Conservation (phyloP, 257 asterid genomes). For the Fraxinus anomala region DNA sequence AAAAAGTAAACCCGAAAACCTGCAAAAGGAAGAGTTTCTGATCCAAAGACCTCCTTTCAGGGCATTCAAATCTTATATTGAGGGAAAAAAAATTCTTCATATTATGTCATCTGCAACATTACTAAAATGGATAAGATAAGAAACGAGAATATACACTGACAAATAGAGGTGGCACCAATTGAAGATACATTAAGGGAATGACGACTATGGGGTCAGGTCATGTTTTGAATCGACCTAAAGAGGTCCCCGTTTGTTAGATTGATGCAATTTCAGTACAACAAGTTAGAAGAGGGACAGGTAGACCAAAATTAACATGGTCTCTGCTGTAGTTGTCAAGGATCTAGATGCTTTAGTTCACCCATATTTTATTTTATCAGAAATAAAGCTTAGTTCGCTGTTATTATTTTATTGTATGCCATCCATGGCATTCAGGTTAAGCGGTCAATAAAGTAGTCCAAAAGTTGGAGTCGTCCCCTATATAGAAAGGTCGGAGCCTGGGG, state of each 20-base stretch:
- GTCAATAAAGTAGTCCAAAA: not conserved
- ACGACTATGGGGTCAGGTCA: not conserved
- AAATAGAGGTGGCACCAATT: no score
- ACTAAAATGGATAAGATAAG: no score
- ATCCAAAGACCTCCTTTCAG: slow-evolving; percentile 37
- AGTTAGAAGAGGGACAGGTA: not conserved
- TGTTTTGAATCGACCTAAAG: not conserved
- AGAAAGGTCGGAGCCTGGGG: not conserved
- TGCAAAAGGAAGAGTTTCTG: slow-evolving; percentile 1
- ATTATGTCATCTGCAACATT: no score
- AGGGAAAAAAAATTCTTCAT: not conserved
- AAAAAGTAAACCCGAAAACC: not conserved
- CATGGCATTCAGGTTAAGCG: not conserved
- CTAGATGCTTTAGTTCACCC: not conserved
- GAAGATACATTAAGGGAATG: not conserved
- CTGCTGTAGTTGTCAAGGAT: not conserved
- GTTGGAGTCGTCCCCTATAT: not conserved
- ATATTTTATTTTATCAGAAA: no score
- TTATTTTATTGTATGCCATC: not conserved
- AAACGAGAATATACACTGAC: no score
- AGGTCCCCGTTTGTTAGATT: not conserved
- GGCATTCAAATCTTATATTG: not conserved
- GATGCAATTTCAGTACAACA: not conserved
- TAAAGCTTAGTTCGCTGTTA: not conserved
- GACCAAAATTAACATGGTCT: not conserved